phyloP scores from a whole-genome alignment of 106 monocot species.

The Posidonia australis region DNA sequence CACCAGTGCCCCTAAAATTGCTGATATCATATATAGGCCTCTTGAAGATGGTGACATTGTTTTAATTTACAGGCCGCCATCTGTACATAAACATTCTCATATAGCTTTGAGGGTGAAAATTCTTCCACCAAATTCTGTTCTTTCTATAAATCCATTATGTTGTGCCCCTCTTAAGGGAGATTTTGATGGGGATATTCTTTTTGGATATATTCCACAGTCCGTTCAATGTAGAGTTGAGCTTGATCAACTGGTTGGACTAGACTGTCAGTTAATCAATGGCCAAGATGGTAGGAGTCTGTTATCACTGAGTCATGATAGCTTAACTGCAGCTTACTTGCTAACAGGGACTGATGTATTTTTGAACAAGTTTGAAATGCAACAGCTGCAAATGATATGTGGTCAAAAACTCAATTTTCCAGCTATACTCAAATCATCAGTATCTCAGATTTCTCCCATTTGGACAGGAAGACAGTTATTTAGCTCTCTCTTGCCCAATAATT shows the following conservation, averaged over 20 bases:
- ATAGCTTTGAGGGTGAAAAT: slow-evolving; percentile 55
- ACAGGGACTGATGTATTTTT: slow-evolving; percentile 30
- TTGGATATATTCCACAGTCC: slow-evolving; percentile 78
- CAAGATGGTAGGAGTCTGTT: slow-evolving; percentile 64
- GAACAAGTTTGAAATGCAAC: slow-evolving; percentile 70
- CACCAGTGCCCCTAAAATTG: slow-evolving; percentile 36
- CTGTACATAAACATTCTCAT: slow-evolving; percentile 81
- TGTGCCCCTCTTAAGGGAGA: slow-evolving; percentile 82
- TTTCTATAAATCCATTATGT: slow-evolving; percentile 81
- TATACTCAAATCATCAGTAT: slow-evolving; percentile 35
- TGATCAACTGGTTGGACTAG: slow-evolving; percentile 53
- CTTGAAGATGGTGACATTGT: slow-evolving; percentile 75
- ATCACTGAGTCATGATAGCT: slow-evolving; percentile 79
- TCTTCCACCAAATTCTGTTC: slow-evolving; percentile 32
- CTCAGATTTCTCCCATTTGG: slow-evolving; percentile 34
- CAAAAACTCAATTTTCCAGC: slow-evolving; percentile 18
- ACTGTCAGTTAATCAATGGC: slow-evolving; percentile 50
- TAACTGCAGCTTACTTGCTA: slow-evolving; percentile 67
- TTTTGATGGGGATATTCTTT: slow-evolving; percentile 96
- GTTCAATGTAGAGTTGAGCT: slow-evolving; percentile 58
- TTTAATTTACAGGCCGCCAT: slow-evolving; percentile 69
- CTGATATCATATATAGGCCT: slow-evolving; percentile 54
- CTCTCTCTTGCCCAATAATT: slow-evolving; percentile 41
- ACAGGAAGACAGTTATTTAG: slow-evolving; percentile 65
- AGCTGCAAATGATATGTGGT: slow-evolving; percentile 56